Percentiles rank a stretch among this genome's conserved stretches.
Evolutionary conservation across 176 grass and related monocot species (phyloP).

Genomic region (Phoenix roebelenii): DNA sequence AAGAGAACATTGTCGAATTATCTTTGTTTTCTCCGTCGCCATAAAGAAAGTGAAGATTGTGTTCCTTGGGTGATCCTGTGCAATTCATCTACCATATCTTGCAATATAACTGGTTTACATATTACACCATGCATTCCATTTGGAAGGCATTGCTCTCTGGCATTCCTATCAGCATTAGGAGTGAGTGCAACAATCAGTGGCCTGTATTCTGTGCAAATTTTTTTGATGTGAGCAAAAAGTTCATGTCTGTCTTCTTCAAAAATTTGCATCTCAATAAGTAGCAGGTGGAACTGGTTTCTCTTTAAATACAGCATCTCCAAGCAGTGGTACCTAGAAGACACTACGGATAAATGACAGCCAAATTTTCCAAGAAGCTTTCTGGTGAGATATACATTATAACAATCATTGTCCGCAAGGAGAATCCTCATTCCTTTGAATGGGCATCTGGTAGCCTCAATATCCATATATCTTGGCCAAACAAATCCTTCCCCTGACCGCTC

Average conservation of each 20-base stretch:
- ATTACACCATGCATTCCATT: background rate
- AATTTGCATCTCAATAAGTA: background rate
- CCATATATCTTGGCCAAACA: background rate
- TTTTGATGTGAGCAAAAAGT: background rate
- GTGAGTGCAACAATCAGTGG: conserved; percentile 1
- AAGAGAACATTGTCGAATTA: too few species aligned
- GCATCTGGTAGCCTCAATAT: background rate
- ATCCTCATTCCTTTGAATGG: conserved; percentile 5
- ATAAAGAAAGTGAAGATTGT: background rate
- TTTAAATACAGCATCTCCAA: background rate
- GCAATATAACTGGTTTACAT: conserved; percentile 7
- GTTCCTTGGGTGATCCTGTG: background rate
- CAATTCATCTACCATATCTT: conserved; percentile 11
- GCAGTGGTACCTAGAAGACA: background rate
- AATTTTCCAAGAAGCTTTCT: background rate
- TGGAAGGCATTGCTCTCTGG: background rate
- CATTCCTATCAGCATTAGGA: background rate
- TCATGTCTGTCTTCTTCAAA: background rate
- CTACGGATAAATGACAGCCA: background rate
- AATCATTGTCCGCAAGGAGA: conserved; percentile 2
- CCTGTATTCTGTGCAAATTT: background rate
- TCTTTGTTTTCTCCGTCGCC: too few species aligned
- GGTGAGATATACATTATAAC: background rate
- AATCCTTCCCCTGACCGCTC: background rate
- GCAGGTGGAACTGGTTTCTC: conserved; percentile 1